phyloP scores from a whole-genome alignment of 176 grass and related monocot genomes.

The Aegilops longissima region DNA sequence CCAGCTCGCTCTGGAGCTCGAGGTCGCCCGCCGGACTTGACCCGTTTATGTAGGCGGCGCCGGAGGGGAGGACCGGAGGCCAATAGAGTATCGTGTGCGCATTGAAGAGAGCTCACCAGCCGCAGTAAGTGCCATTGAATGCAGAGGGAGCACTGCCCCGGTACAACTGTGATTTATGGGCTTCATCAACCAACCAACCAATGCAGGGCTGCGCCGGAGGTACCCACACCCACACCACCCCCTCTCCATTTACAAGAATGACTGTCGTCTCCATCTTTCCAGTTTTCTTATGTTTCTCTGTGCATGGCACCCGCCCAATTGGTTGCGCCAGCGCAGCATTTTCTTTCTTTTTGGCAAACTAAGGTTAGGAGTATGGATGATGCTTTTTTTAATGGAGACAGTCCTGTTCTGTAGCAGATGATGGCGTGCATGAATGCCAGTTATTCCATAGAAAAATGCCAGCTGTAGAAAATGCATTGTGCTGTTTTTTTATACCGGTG shows the following conservation, averaged over 20 bases:
- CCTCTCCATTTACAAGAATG: conserved; percentile 44
- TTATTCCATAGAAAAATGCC: conserved; percentile 11
- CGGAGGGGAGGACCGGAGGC: conserved; percentile 9
- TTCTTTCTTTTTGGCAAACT: not conserved
- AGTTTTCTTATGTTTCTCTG: not conserved
- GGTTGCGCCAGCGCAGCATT: conserved; percentile 3
- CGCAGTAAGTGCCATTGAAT: conserved; percentile 44
- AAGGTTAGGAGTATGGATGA: not conserved
- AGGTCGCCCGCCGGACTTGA: not conserved
- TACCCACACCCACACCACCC: not conserved
- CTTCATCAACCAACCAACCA: conserved; percentile 60
- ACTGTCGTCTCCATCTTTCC: not conserved
- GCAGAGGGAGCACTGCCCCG: conserved; percentile 32
- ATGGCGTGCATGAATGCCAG: conserved; percentile 25
- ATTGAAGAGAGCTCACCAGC: conserved; percentile 55
- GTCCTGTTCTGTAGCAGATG: conserved; percentile 25
- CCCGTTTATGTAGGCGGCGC: conserved; percentile 37
- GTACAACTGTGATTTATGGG: conserved; percentile 60
- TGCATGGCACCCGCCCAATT: conserved; percentile 30
- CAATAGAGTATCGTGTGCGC: conserved; percentile 20
- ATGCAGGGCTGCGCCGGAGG: conserved; percentile 39
- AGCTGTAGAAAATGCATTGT: conserved; percentile 26
- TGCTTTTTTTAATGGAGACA: conserved; percentile 13
- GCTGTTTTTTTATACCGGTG: conserved; percentile 17
- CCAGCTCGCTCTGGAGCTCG: not conserved